Evolutionary conservation across 2,329 filamentous ascomycete genomes (phyloP).

Genomic region (Ascochyta viciae-villosae): DNA sequence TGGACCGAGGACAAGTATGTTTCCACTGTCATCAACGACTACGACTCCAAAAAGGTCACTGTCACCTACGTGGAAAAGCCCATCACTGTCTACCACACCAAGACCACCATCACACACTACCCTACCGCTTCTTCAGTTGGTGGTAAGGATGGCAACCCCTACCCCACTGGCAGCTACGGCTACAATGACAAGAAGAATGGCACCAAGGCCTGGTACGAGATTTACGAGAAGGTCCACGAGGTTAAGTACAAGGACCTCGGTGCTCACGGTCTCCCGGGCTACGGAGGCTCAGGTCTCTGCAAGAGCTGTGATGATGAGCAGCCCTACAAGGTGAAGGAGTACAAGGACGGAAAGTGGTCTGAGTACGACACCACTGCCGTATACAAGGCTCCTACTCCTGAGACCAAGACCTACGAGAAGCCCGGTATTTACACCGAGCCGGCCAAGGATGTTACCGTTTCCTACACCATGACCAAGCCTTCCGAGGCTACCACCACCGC

Average conservation of each 20-base stretch:
- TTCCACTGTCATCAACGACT: slow-evolving; percentile 39
- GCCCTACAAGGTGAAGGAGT: slow-evolving; percentile 39
- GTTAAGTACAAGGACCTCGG: slow-evolving; percentile 40
- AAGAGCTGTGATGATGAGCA: slow-evolving; percentile 32
- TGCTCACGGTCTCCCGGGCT: slow-evolving; percentile 35
- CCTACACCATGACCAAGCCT: slow-evolving; percentile 27
- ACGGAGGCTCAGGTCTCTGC: slow-evolving; percentile 39
- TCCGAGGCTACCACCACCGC: slow-evolving; percentile 34
- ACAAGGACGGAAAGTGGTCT: slow-evolving; percentile 40
- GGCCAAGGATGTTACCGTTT: slow-evolving; percentile 34
- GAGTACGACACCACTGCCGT: slow-evolving; percentile 29
- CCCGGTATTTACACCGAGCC: slow-evolving; percentile 42
- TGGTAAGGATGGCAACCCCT: slow-evolving; percentile 11
- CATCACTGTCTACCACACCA: slow-evolving; percentile 39
- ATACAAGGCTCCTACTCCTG: slow-evolving; percentile 37
- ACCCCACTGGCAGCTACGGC: slow-evolving; percentile 15
- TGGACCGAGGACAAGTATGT: slow-evolving; percentile 35
- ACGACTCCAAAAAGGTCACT: slow-evolving; percentile 32
- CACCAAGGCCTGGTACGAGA: slow-evolving; percentile 35
- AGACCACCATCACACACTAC: slow-evolving; percentile 35
- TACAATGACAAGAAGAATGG: slow-evolving; percentile 21
- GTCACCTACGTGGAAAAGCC: slow-evolving; percentile 37
- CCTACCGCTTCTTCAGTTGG: slow-evolving; percentile 22
- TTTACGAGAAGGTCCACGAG: slow-evolving; percentile 40
- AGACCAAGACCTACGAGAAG: slow-evolving; percentile 36